Evolutionary conservation across 2,329 filamentous ascomycete species (phyloP), one percentile per base, ranked within the genome.

Genomic region (Incumbomyces lentus): DNA sequence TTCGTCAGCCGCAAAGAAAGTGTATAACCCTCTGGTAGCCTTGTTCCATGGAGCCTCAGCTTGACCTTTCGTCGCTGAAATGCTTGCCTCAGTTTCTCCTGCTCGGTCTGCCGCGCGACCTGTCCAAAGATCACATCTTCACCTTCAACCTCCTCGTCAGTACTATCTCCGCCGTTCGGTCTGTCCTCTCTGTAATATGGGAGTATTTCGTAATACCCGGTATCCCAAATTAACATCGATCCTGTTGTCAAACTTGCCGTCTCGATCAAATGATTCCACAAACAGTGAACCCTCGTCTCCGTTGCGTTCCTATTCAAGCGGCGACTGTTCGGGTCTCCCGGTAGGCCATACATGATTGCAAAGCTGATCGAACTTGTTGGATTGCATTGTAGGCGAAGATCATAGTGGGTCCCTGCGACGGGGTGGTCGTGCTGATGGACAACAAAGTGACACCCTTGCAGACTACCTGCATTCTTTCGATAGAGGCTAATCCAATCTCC

Each of bases 371-470:
- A 81, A 57, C 81, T 84, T 0, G 74, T 73, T 48, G 72, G 69
- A 26, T 82, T 85, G 59, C 85, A 81, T 60, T 86, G 81, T 14
- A 86, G 66, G 2, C 82, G 71, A 16, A 86, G 68, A 60, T 86
- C 82, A 65, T 86, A 84, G 59, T 82, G 78, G 1, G 72, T 71
- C 18, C 82, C 81, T 8, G 82, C 79, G 36, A 83, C 61, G 1
- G 82, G 82, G 58, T 86, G 82, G 57, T 84, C 81, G 59, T 86
- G 81, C 58, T 86, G 81, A 60, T 86, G 81, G 32, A 86, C 72
- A 43, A 86, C 76, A 57, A 85, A 86, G 59, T 81, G 78, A 17
- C 62, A 61, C 7, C 74, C 74, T 36, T 68, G 50, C 0, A 59
- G 46, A 47, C 70, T 62, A 13, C 17, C 41, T 41, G 67, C 60